Base-by-base conservation (phyloP, 2,329 filamentous ascomycete genomes). In the Verticillium isaacii region DNA sequence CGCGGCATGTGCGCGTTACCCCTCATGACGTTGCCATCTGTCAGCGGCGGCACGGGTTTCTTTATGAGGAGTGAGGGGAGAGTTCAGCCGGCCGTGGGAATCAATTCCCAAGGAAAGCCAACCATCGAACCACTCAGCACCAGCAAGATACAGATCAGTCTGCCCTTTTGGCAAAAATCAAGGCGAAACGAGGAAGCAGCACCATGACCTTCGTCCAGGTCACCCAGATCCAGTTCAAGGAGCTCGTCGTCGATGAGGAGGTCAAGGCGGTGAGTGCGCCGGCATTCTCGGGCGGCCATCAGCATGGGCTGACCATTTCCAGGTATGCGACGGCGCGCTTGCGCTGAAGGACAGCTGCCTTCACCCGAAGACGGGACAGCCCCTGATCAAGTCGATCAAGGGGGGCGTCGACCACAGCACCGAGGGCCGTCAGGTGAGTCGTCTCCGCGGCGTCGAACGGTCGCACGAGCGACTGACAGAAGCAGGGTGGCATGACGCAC, bases 191-290 rank as follows among this genome's bases (percentile, higher is more conserved):
- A 32, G 11, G n/a, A 32, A 32, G 32, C 14, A 15, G 7, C 14
- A 57, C 57, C 2, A 90, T 90, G 87, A 70, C 85, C 0, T 80
- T 91, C 66, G 77, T 85, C n/a, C 89, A 91, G 70, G 82, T 91
- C 58, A 88, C 91, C 3, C 77, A 90, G 32, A 88, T 91, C 68
- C 80, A 85, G 64, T 89, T 89, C 77, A 87, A 88, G 69, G 72
- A 83, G 0, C 75, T 76, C 0, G 72, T 78, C 1, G 75, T 77
- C 1, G 66, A 77, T 1, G 79, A 81, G 17, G 77, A 82, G 36
- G 76, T 89, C 8, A 76, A 84, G 66, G 80, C 84, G 67, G 89
- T 89, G 74, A 56, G 80, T 74, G 19, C 25, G 14, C 25, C 12
- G 32, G 17, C 17, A 2, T 32, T 56, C n/a, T 5, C n/a, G 19